A percentile compares a stretch with the other conserved stretches of the same genome.
Evolutionary conservation across 805 yeast species (phyloP).

Genomic region (Pichia phayaonensis): DNA sequence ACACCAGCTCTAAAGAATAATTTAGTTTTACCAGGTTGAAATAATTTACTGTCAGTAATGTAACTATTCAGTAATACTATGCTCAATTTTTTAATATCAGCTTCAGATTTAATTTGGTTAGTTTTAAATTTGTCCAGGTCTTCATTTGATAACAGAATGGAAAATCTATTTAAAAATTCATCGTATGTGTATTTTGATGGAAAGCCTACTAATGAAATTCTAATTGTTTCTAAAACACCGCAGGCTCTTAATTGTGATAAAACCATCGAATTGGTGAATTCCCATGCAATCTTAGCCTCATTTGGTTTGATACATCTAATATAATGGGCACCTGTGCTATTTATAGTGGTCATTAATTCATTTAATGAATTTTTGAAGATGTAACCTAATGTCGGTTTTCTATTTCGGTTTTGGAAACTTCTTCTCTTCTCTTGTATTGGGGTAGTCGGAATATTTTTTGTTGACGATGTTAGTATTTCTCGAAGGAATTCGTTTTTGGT

Average conservation of each 20-base stretch:
- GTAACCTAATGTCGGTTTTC: conserved; percentile 90
- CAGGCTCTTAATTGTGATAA: conserved; percentile 93
- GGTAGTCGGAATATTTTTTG: conserved; percentile 14
- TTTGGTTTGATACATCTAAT: conserved; percentile 97
- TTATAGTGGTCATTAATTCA: conserved; percentile 85
- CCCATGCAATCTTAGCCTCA: conserved; percentile 90
- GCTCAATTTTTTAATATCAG: conserved; percentile 57
- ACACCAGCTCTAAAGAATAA: conserved; percentile 95
- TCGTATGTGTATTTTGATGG: conserved; percentile 95
- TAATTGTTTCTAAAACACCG: conserved; percentile 94
- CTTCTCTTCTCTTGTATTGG: neutral
- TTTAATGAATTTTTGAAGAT: conserved; percentile 87
- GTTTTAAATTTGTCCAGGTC: conserved; percentile 56
- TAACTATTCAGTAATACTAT: conserved; percentile 54
- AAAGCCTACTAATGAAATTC: conserved; percentile 96
- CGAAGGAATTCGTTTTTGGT: conserved; percentile 62
- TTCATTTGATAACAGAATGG: conserved; percentile 63
- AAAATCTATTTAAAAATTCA: conserved; percentile 85
- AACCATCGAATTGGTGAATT: conserved; percentile 90
- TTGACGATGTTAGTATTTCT: conserved; percentile 57
- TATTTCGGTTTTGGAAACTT: conserved; percentile 29
- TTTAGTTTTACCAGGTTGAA: conserved; percentile 87
- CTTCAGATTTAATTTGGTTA: conserved; percentile 38
- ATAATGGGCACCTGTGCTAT: conserved; percentile 91
- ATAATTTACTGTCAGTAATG: conserved; percentile 57